A percentile compares a stretch with the other conserved stretches of the same genome.
These are phyloP conservation scores for Fusarium xyrophilum DNA, from an alignment of 2,329 filamentous ascomycete species.

Conservation along the genomic window DNA sequence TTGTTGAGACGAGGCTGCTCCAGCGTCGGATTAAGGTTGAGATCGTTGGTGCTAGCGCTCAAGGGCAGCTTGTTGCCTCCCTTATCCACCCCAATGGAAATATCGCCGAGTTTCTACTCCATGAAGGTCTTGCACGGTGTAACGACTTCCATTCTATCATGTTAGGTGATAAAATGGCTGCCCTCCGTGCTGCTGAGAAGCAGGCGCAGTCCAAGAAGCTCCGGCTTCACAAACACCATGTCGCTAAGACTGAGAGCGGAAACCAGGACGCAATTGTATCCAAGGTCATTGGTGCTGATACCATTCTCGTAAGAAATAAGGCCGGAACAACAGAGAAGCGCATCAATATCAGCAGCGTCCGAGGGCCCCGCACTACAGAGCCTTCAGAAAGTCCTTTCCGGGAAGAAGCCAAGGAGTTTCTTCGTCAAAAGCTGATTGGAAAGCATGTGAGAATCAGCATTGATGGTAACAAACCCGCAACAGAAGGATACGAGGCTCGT, in stretches of 20 bases:
- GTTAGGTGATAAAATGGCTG: slow-evolving; percentile 86
- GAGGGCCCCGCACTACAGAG: slow-evolving; percentile 89
- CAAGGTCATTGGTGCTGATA: slow-evolving; percentile 88
- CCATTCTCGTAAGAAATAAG: slow-evolving; percentile 85
- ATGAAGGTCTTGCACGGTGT: slow-evolving; percentile 88
- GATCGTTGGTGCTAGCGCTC: slow-evolving; percentile 85
- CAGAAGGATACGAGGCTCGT: slow-evolving; percentile 89
- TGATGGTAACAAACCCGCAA: slow-evolving; percentile 89
- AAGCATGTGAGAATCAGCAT: slow-evolving; percentile 91
- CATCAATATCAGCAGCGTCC: slow-evolving; percentile 89
- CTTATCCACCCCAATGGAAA: slow-evolving; percentile 90
- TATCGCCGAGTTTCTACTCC: slow-evolving; percentile 88
- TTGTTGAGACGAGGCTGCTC: slow-evolving; percentile 83
- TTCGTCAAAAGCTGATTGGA: slow-evolving; percentile 91
- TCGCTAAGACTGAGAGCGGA: slow-evolving; percentile 70
- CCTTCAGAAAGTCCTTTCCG: slow-evolving; percentile 86
- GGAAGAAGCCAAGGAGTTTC: slow-evolving; percentile 93
- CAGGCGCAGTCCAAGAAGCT: slow-evolving; percentile 77
- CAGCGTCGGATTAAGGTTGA: slow-evolving; percentile 85
- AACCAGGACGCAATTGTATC: slow-evolving; percentile 83
- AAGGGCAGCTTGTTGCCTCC: slow-evolving; percentile 88
- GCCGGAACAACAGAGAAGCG: slow-evolving; percentile 81
- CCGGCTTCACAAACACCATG: slow-evolving; percentile 82
- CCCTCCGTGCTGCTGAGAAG: slow-evolving; percentile 85
- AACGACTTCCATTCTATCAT: slow-evolving; percentile 95